Evolutionary conservation across 2,329 filamentous ascomycete species (phyloP).

Genomic region (Colletotrichum sp.): DNA sequence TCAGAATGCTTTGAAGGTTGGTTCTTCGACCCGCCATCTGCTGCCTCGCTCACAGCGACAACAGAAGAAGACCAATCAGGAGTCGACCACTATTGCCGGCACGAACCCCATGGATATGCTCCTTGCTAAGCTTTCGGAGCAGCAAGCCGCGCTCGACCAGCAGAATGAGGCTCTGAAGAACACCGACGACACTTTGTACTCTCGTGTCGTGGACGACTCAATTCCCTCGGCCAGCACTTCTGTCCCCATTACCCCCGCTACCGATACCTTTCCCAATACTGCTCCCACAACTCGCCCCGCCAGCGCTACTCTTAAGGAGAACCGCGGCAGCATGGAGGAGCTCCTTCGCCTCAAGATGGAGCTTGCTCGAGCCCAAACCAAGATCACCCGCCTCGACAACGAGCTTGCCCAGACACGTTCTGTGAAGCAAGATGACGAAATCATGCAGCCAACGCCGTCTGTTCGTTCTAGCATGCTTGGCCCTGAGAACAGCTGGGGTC

Average conservation of each 20-base stretch:
- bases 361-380: constrained; percentile 72
- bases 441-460: neutral
- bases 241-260: constrained; percentile 66
- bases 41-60: constrained; percentile 33
- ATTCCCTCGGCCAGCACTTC: constrained; percentile 57
- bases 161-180: constrained; percentile 60
- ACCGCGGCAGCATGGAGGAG: constrained; percentile 55
- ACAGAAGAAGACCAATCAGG: constrained; percentile 55
- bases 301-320: constrained; percentile 53
- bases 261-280: constrained; percentile 55
- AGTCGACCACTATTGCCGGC: constrained; percentile 40
- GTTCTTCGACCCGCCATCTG: neutral
- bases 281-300: constrained; percentile 57
- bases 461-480: neutral
- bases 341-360: constrained; percentile 72
- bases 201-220: constrained; percentile 47
- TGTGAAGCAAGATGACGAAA: constrained; percentile 55
- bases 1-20: constrained; percentile 59
- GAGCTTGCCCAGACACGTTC: constrained; percentile 71
- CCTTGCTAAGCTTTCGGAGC: constrained; percentile 75
- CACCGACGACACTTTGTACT: constrained; percentile 41
- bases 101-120: constrained; percentile 72
- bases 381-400: constrained; percentile 74
- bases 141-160: constrained; percentile 64
- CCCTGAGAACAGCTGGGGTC: constrained; percentile 55